phyloP scores from a whole-genome alignment of 192 early-diverging fungal species.

The Kappamyces sp. region DNA sequence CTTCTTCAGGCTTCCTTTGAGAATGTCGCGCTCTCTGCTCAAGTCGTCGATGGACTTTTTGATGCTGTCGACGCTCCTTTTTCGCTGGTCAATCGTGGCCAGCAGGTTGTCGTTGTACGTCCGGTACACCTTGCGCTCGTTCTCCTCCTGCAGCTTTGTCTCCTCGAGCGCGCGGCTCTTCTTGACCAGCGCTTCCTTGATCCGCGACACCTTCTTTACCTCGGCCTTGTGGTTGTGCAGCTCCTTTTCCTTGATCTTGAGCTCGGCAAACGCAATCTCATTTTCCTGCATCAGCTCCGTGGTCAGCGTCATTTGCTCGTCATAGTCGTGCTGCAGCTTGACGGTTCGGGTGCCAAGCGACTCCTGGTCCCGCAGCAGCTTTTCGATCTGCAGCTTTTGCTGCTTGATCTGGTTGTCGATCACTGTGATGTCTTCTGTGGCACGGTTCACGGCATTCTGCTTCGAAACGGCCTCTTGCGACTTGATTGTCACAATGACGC shows the following conservation, averaged over 20 bases:
- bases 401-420: constrained; percentile 47
- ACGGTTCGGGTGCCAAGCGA: constrained; percentile 33
- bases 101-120: constrained; percentile 33
- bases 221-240: constrained; percentile 38
- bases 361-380: constrained; percentile 50
- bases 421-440: constrained; percentile 49
- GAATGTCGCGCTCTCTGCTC: constrained; percentile 42
- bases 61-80: constrained; percentile 35
- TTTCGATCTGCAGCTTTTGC: constrained; percentile 51
- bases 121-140: constrained; percentile 38
- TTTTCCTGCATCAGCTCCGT: constrained; percentile 46
- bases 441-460: constrained; percentile 54
- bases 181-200: constrained; percentile 45
- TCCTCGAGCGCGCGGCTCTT: constrained; percentile 53
- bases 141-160: constrained; percentile 45
- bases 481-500: constrained; percentile 51
- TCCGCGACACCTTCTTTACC: constrained; percentile 40
- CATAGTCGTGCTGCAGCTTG: constrained; percentile 52
- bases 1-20: constrained; percentile 36
- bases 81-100: constrained; percentile 29
- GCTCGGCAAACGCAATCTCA: constrained; percentile 29
- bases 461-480: constrained; percentile 52
- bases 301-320: constrained; percentile 48
- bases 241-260: constrained; percentile 37
- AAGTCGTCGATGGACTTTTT: constrained; percentile 52